Percentiles rank a stretch among this genome's conserved stretches.
Conservation (phyloP, 1,284 basidiomycete species). For the Heterobasidion occidentale region DNA sequence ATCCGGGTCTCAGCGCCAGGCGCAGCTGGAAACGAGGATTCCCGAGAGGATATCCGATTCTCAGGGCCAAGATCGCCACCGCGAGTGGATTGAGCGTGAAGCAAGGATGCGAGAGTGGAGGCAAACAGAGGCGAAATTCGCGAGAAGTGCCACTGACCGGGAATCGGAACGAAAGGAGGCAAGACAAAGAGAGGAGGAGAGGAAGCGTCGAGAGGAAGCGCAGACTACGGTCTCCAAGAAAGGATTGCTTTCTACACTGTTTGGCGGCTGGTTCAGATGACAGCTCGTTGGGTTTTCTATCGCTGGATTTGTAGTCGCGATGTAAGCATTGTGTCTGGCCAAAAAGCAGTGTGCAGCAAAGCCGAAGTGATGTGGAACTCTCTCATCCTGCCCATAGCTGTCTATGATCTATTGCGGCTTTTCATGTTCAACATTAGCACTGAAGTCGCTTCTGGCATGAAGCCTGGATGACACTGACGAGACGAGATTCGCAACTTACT, state of each 20-base stretch:
- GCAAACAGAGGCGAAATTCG: slow-evolving; percentile 1
- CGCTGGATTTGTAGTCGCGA: slow-evolving; percentile 48
- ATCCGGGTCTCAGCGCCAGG: no score
- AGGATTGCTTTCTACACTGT: slow-evolving; percentile 48
- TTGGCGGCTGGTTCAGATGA: slow-evolving; percentile 36
- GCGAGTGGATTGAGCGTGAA: not conserved
- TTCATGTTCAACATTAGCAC: no score
- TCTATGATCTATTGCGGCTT: no score
- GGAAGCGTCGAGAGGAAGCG: slow-evolving; percentile 22
- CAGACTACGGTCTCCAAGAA: slow-evolving; percentile 32
- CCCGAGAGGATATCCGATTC: not conserved
- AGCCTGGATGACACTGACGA: no score
- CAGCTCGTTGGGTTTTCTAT: slow-evolving; percentile 28
- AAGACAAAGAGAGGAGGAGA: slow-evolving; percentile 25
- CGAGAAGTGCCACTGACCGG: slow-evolving; percentile 21
- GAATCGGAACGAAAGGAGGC: slow-evolving; percentile 15
- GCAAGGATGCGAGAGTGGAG: not conserved
- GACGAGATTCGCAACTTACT: no score
- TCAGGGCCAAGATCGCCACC: slow-evolving; percentile 37
- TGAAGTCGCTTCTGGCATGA: no score
- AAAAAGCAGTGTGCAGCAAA: no score
- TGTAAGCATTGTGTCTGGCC: slow-evolving; percentile 15
- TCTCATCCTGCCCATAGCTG: no score
- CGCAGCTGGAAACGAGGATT: no score
- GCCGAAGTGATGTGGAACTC: no score